Evolutionary conservation across 805 yeast genomes (phyloP), one percentile per base, ranked within the genome.

Genomic region (Starmera caribaea): DNA sequence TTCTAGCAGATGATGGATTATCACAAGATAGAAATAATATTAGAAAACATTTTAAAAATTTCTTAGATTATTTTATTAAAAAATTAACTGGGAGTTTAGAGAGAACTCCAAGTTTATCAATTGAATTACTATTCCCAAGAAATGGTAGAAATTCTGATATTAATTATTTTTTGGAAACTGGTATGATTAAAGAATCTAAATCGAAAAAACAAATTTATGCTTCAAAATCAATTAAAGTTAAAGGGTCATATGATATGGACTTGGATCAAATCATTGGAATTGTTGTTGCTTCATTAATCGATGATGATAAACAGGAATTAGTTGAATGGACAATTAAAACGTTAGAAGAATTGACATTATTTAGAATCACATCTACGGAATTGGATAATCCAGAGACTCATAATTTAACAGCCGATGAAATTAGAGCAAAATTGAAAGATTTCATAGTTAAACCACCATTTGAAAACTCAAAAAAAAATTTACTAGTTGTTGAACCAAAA

Each of bases 91-190:
- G 58, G 52, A 69, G 62, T 43, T 64, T 69, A 41, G 66, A 59
- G 16, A 68, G 55, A 48, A 71, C 79, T 45, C 89, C 73, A 36
- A 63, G 70, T 39, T 69, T 69, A 50, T 76, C 57, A 45, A 63
- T 74, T 6, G 95, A 87, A 51, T 50, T 90, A 4, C 61, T 87
- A 38, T 85, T 86, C 54, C 74, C 83, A 34, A 65, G 79, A 48
- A 45, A 65, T 44, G 74, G 54, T 58, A 76, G 65, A 51, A 61
- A 59, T 16, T 7, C 26, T 21, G 70, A 56, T 44, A 63, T 68
- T 16, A 62, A 65, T 43, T 62, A 68, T 34, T 90, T 69, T 48
- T 69, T 81, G 45, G 68, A 75, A 30, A 67, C 78, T 6, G 95
- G 95, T 17, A 76, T 76, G 12, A 37, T 43, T 16, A 42, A 44